These are phyloP conservation scores for button mushroom (Agaricus bisporus) DNA, from an alignment of 768 basidiomycete species.

Conservation along the genomic window DNA sequence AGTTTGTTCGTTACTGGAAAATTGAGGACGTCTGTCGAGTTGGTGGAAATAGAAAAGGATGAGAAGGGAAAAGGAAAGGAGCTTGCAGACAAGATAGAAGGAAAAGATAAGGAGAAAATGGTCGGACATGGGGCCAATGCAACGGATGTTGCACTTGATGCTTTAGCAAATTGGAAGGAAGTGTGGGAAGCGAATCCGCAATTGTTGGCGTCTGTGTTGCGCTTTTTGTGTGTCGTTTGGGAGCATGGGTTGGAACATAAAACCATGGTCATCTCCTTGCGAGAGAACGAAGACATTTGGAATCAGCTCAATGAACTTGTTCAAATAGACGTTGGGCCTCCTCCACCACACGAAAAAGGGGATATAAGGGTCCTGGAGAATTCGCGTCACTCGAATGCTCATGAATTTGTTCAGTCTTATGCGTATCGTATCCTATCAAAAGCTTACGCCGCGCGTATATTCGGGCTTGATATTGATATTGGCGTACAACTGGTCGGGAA, in stretches of 20 bases:
- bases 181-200: slow-evolving; percentile 76
- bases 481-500: slow-evolving; percentile 48
- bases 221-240: slow-evolving; percentile 77
- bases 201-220: slow-evolving; percentile 64
- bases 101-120: slow-evolving; percentile 31
- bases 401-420: slow-evolving; percentile 56
- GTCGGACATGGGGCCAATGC: slow-evolving; percentile 39
- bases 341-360: slow-evolving; percentile 59
- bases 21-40: slow-evolving; percentile 43
- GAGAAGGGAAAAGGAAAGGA: slow-evolving; percentile 29
- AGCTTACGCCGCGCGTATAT: slow-evolving; percentile 67
- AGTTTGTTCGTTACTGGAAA: slow-evolving; percentile 73
- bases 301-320: slow-evolving; percentile 56
- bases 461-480: slow-evolving; percentile 73
- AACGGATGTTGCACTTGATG: slow-evolving; percentile 59
- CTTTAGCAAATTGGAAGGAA: slow-evolving; percentile 63
- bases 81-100: slow-evolving; percentile 19
- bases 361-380: slow-evolving; percentile 43
- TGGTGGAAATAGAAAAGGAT: slow-evolving; percentile 28
- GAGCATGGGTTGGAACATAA: slow-evolving; percentile 75
- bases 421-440: slow-evolving; percentile 68
- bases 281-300: slow-evolving; percentile 64
- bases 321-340: slow-evolving; percentile 65
- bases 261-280: slow-evolving; percentile 45
- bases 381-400: slow-evolving; percentile 44